phyloP scores from a whole-genome alignment of 2,329 filamentous ascomycete genomes.

The Blumeria hordei region DNA sequence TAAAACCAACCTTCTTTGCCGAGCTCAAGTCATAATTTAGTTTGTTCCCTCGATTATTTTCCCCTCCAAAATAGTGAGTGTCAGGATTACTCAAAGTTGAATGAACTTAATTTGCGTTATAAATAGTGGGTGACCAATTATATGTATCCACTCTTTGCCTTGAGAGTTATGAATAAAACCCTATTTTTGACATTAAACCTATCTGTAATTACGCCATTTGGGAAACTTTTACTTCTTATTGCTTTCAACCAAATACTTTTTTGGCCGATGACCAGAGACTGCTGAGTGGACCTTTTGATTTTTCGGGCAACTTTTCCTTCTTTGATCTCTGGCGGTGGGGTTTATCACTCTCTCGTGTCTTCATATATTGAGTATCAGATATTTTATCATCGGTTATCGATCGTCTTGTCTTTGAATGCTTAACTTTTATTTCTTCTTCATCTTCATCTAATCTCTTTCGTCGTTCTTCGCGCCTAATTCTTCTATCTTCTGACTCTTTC shows the following conservation, averaged over 20 bases:
- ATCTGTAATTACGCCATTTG: too few species aligned
- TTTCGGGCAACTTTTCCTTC: conserved; percentile 4
- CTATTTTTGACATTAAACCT: too few species aligned
- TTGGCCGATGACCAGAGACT: conserved; percentile 4
- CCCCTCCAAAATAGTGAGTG: too few species aligned
- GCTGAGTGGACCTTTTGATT: conserved; percentile 3
- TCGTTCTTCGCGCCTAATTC: neutral
- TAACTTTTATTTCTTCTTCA: neutral
- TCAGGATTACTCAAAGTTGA: too few species aligned
- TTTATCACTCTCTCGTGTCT: neutral
- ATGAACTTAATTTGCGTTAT: too few species aligned
- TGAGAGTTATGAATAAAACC: too few species aligned
- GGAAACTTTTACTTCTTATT: too few species aligned
- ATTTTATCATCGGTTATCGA: neutral
- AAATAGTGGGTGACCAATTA: too few species aligned
- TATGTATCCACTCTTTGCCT: too few species aligned
- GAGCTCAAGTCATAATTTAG: too few species aligned
- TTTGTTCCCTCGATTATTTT: too few species aligned
- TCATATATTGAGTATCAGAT: neutral
- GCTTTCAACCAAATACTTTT: conserved; percentile 3
- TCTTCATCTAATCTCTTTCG: neutral
- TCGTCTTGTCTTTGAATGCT: neutral
- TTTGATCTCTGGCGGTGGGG: conserved; percentile 1
- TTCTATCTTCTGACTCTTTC: neutral
- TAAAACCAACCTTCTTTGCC: too few species aligned